Conservation (phyloP, 1,284 basidiomycete species). For the Trichosporon ovoides region DNA sequence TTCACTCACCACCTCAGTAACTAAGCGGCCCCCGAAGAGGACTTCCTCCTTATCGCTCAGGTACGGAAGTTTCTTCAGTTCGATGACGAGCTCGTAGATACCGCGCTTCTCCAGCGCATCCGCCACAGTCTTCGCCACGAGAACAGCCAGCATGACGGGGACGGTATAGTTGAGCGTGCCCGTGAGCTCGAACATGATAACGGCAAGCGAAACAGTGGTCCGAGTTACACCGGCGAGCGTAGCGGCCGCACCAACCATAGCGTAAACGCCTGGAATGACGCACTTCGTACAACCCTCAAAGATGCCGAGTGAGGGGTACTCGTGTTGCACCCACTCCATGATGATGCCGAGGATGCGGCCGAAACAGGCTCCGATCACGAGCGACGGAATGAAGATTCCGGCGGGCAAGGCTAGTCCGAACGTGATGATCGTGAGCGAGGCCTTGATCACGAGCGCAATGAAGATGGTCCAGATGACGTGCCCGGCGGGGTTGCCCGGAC, state of each 20-base stretch:
- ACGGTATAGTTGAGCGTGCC: conserved; percentile 91
- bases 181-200: conserved; percentile 96
- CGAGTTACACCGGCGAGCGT: conserved; percentile 77
- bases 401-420: conserved; percentile 93
- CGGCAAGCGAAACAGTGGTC: conserved; percentile 72
- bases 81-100: conserved; percentile 92
- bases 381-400: conserved; percentile 94
- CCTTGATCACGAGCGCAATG: conserved; percentile 75
- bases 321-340: conserved; percentile 72
- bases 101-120: conserved; percentile 90
- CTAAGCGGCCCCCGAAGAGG: conserved; percentile 70
- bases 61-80: conserved; percentile 78
- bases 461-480: conserved; percentile 61
- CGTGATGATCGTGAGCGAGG: conserved; percentile 76
- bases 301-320: conserved; percentile 59
- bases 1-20: conserved; percentile 65
- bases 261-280: conserved; percentile 75
- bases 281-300: conserved; percentile 60
- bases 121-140: conserved; percentile 88
- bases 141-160: conserved; percentile 79
- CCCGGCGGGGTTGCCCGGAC: conserved; percentile 44
- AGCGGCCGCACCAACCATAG: conserved; percentile 85
- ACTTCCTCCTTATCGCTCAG: conserved; percentile 84
- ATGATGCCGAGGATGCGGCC: conserved; percentile 80
- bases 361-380: conserved; percentile 94